Evolutionary conservation across 2,329 filamentous ascomycete species (phyloP), one percentile per base, ranked within the genome.

Genomic region (Colletotrichum costaricense): DNA sequence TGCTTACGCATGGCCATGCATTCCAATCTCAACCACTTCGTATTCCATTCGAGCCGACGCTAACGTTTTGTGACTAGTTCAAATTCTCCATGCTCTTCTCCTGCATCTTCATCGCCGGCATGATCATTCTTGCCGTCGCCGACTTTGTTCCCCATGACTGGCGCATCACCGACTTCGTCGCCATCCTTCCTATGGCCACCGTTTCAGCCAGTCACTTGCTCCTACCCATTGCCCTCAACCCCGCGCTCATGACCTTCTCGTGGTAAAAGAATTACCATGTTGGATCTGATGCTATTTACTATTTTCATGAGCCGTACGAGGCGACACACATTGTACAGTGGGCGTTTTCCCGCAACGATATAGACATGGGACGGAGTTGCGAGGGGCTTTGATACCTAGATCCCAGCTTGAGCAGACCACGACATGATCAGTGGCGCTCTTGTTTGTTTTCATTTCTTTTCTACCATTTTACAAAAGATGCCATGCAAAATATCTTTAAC

Each of bases 171-270:
- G 91, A 93, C 82, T 93, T 94, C 76, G 92, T 94, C 38, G 93
- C 94, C 57, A 94, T 95, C 76, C 84, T 94, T 63, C 94, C 94
- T 66, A 92, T 95, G 90, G 89, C 91, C 1, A 93, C 91, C 0
- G 90, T 95, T n/a, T 86, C 91, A 1, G 87, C 85, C 1, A 93
- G 90, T 69, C 93, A 95, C 82, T 87, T 95, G 70, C 83, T 95
- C 63, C 81, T 95, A 74, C 93, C 93, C 1, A 86, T 95, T 72
- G 93, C 90, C 4, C 84, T 95, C 62, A 95, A 95, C 81, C 93
- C 93, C n/a, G 93, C 92, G 24, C 85, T 95, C 77, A 94, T 94
- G 92, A 93, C 91, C 0, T 94, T 95, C 81, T 93, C 92, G 11
- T 95, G 92, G 90, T 94, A 89, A 80, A 75, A 19, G 26, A 60